Base-by-base conservation (phyloP, 768 basidiomycete species). In the Dentipellis fragilis region DNA sequence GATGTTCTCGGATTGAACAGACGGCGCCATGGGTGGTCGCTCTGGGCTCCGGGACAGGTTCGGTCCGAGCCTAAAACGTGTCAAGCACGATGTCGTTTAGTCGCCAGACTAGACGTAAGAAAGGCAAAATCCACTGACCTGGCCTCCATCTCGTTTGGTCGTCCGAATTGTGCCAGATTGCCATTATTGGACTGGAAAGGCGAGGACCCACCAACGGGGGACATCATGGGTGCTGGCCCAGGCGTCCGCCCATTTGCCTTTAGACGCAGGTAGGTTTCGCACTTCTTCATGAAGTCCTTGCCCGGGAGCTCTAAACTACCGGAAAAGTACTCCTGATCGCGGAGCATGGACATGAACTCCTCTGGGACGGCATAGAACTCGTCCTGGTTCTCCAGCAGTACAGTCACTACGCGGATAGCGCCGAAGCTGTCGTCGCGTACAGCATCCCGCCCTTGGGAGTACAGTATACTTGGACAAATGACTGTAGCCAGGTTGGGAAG, bases 401-500 rank as follows among this genome's bases (percentile, higher is more conserved):
- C 79, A 22, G 91, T 91, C 45, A 96, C 80, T 48, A 93, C 93
- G 22, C 80, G 81, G 57, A 97, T 92, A 12, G 87, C 87, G 46
- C 77, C 75, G 65, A 98, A 96, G 60, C 93, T 96, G 68, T 98
- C 94, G 69, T 96, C 95, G 55, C 87, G 82, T 46, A 88, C 82
- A 1, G 91, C 85, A 64, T 97, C 88, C 54, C 84, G 80, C 17
- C 87, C 86, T 55, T 87, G 79, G 40, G 90, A 87, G 68, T 94
- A 96, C 39, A 99, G 81, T 59, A 99, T 98, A 64, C 92, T 97
- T n/a, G 96, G 96, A 65, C 89, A 87, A 62, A 98, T 94, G 70
- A 98, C 95, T 9, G 93, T 97, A 37, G 96, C 93, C 61, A 99
- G 79, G 69, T 99, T 99, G 16, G 79, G 79, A 49, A 98, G 75